Evolutionary conservation across 768 basidiomycete species (phyloP).

Genomic region (Tylopilus plumbeoviolaceoides): DNA sequence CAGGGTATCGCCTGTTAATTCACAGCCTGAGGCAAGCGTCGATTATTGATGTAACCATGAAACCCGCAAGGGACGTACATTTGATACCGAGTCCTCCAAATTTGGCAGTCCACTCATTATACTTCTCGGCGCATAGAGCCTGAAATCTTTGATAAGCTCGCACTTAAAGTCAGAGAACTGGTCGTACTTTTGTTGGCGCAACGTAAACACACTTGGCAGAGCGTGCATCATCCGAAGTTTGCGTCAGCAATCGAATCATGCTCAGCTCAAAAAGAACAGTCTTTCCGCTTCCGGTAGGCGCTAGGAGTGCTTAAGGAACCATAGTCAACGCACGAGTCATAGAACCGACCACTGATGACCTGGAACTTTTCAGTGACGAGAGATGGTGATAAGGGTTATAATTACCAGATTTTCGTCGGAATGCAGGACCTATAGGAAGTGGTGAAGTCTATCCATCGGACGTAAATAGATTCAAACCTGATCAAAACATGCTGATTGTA

Average conservation of each 20-base stretch:
- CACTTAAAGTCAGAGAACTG: not conserved
- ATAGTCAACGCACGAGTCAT: not conserved
- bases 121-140: constrained; percentile 86
- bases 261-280: constrained; percentile 92
- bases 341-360: constrained; percentile 65
- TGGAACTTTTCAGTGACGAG: constrained; percentile 27
- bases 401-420: constrained; percentile 63
- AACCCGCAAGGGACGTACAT: constrained; percentile 43
- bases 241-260: constrained; percentile 68
- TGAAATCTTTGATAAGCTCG: constrained; percentile 26
- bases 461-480: constrained; percentile 39
- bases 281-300: constrained; percentile 95
- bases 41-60: not conserved
- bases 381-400: not conserved
- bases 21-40: constrained; percentile 53
- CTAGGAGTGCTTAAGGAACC: constrained; percentile 36
- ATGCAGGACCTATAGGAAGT: constrained; percentile 46
- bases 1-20: constrained; percentile 90
- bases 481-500: constrained; percentile 83
- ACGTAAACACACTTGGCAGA: constrained; percentile 82
- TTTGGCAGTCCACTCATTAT: constrained; percentile 78
- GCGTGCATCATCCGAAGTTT: constrained; percentile 32
- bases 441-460: not conserved
- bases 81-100: constrained; percentile 73
- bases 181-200: constrained; percentile 79